A percentile compares a stretch with the other conserved stretches of the same genome.
Evolutionary conservation across 1,284 basidiomycete genomes (phyloP).

Genomic region (Exobasidium cylindrosporum): DNA sequence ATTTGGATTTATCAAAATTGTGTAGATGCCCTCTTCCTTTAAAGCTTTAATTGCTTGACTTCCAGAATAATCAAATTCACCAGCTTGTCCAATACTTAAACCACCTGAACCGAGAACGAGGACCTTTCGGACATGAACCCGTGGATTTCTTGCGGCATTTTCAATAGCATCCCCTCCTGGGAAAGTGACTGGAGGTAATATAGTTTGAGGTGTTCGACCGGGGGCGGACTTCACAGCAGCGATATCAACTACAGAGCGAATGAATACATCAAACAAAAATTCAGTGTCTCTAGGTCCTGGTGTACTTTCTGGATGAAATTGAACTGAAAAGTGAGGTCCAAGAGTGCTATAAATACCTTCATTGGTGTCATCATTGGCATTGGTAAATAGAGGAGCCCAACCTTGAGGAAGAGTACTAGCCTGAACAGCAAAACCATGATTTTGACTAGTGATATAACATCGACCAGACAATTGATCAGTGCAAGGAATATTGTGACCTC

Average conservation of each 20-base stretch:
- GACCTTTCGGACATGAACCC: conserved; percentile 80
- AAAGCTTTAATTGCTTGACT: conserved; percentile 98
- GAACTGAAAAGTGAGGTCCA: conserved; percentile 92
- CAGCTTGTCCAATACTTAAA: conserved; percentile 94
- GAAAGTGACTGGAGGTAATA: conserved; percentile 68
- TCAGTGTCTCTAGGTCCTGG: conserved; percentile 99
- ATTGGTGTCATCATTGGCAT: conserved; percentile 95
- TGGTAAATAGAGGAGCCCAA: conserved; percentile 92
- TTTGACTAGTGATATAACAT: conserved; percentile 99
- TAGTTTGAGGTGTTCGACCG: conserved; percentile 23
- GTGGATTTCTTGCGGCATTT: conserved; percentile 74
- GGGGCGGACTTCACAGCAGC: conserved; percentile 64
- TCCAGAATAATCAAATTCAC: conserved; percentile 98
- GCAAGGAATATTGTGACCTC: conserved; percentile 98
- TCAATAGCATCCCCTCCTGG: conserved; percentile 82
- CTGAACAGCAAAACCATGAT: conserved; percentile 97
- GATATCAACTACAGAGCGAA: conserved; percentile 78
- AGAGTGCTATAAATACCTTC: conserved; percentile 87
- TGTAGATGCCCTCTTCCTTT: conserved; percentile 98
- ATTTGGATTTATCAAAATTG: conserved; percentile 93
- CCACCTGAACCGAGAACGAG: conserved; percentile 97
- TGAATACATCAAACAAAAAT: conserved; percentile 97
- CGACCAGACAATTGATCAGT: conserved; percentile 88
- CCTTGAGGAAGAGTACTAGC: conserved; percentile 71
- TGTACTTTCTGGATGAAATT: conserved; percentile 98